A percentile compares a stretch with the other conserved stretches of the same genome.
phyloP scores from a whole-genome alignment of 2,329 filamentous ascomycete genomes.

The Monosporascus sp. region DNA sequence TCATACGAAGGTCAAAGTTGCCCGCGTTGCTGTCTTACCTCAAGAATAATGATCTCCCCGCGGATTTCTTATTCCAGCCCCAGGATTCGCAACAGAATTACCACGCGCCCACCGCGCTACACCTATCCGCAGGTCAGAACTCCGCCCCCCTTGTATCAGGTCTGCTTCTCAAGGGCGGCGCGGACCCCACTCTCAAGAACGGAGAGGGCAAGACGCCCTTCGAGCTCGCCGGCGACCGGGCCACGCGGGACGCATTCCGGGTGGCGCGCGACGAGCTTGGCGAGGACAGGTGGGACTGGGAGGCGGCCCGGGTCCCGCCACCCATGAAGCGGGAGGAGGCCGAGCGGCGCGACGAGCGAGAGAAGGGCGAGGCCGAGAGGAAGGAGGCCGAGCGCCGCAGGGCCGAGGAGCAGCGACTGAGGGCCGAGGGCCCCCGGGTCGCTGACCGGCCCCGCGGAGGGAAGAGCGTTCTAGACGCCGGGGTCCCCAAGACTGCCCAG shows the following conservation, averaged over 20 bases:
- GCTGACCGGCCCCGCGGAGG: conserved; percentile 33
- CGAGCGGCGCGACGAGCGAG: conserved; percentile 62
- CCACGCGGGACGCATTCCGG: conserved; percentile 86
- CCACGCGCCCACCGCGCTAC: conserved; percentile 78
- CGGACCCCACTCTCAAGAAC: conserved; percentile 68
- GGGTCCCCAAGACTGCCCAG: conserved; percentile 65
- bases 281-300: conserved; percentile 74
- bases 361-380: conserved; percentile 62
- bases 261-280: conserved; percentile 79
- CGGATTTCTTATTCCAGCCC: conserved; percentile 73
- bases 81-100: conserved; percentile 60
- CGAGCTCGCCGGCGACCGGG: conserved; percentile 78
- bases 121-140: conserved; percentile 79
- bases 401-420: conserved; percentile 68
- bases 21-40: conserved; percentile 84
- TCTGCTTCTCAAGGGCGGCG: conserved; percentile 67
- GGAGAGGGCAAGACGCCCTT: conserved; percentile 79
- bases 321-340: conserved; percentile 67
- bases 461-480: conserved; percentile 52
- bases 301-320: conserved; percentile 64
- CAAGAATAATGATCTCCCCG: conserved; percentile 63
- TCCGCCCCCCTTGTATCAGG: conserved; percentile 71
- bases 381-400: conserved; percentile 67
- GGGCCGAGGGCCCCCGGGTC: conserved; percentile 58
- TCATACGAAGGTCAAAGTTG: conserved; percentile 84